These are phyloP conservation scores for Microdochium nivale DNA, from an alignment of 2,329 filamentous ascomycete species.

Conservation along the genomic window DNA sequence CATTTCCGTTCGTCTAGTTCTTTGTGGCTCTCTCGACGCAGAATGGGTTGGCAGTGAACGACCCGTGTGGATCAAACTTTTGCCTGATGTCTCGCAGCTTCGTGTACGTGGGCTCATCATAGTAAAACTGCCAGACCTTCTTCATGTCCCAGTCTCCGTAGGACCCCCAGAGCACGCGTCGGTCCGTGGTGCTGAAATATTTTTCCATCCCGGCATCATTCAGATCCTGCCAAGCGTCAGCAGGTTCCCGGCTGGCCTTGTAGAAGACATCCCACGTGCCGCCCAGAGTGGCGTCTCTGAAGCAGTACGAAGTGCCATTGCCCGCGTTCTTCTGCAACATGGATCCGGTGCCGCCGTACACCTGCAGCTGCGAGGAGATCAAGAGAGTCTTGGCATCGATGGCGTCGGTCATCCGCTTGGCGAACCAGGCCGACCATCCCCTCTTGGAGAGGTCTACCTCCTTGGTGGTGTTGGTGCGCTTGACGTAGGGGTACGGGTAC, in stretches of 20 bases:
- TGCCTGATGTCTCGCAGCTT: conserved; percentile 11
- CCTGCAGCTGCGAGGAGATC: conserved; percentile 35
- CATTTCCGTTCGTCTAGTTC: too few species aligned
- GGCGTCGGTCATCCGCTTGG: conserved; percentile 26
- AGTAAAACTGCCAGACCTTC: conserved; percentile 25
- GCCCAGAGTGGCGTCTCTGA: conserved; percentile 32
- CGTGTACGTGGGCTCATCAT: conserved; percentile 26
- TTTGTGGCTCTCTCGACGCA: background rate
- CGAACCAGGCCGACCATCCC: conserved; percentile 29
- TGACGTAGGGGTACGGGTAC: conserved; percentile 38
- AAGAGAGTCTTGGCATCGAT: conserved; percentile 28
- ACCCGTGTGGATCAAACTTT: background rate
- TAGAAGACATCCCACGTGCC: conserved; percentile 36
- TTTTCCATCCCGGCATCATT: conserved; percentile 26
- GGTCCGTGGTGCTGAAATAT: conserved; percentile 29
- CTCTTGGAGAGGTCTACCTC: conserved; percentile 28
- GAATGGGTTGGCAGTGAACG: background rate
- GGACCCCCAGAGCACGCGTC: conserved; percentile 30
- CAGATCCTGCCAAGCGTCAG: conserved; percentile 30
- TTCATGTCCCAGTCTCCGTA: conserved; percentile 28
- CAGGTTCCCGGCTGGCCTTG: conserved; percentile 20
- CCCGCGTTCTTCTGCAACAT: conserved; percentile 27
- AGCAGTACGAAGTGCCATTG: conserved; percentile 38
- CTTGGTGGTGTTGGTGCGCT: conserved; percentile 34
- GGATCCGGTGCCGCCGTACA: conserved; percentile 33